A percentile compares a stretch with the other conserved stretches of the same genome.
Conservation (phyloP, 495 filamentous ascomycete species). For the Parachaetomium inaequale region DNA sequence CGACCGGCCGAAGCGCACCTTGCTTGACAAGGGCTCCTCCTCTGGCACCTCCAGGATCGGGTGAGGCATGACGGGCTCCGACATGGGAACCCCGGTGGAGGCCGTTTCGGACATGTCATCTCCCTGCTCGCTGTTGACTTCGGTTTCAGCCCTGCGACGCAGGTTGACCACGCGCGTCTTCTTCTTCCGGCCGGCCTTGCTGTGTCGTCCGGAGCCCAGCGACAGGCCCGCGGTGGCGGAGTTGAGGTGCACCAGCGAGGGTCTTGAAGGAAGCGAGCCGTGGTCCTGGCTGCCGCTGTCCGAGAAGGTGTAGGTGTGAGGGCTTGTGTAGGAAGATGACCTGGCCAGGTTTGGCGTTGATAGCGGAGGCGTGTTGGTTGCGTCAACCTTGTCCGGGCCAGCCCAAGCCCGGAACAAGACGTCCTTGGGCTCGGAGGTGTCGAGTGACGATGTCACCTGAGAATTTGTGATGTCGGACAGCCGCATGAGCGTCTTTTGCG, state of each 20-base stretch:
- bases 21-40: constrained; percentile 49
- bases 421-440: constrained; percentile 78
- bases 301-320: constrained; percentile 62
- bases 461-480: constrained; percentile 74
- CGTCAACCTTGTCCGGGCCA: constrained; percentile 66
- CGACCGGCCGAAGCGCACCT: constrained; percentile 39
- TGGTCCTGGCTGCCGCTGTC: constrained; percentile 50
- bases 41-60: constrained; percentile 52
- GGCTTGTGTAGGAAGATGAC: constrained; percentile 57
- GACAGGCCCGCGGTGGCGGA: constrained; percentile 59
- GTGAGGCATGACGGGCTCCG: constrained; percentile 45
- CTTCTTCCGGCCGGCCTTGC: constrained; percentile 70
- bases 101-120: constrained; percentile 39
- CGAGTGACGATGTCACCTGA: constrained; percentile 80
- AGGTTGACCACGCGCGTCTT: constrained; percentile 95
- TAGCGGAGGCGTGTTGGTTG: constrained; percentile 52
- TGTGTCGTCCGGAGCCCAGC: constrained; percentile 60
- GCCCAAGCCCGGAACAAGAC: constrained; percentile 91
- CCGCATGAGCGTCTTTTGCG: constrained; percentile 80
- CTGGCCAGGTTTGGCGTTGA: constrained; percentile 54
- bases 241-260: constrained; percentile 45
- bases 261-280: constrained; percentile 45
- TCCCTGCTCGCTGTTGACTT: constrained; percentile 47
- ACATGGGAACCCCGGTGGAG: constrained; percentile 41
- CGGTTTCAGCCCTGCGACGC: constrained; percentile 59